Base-by-base conservation (phyloP, 2,329 filamentous ascomycete species). In the Fusarium multiceps region DNA sequence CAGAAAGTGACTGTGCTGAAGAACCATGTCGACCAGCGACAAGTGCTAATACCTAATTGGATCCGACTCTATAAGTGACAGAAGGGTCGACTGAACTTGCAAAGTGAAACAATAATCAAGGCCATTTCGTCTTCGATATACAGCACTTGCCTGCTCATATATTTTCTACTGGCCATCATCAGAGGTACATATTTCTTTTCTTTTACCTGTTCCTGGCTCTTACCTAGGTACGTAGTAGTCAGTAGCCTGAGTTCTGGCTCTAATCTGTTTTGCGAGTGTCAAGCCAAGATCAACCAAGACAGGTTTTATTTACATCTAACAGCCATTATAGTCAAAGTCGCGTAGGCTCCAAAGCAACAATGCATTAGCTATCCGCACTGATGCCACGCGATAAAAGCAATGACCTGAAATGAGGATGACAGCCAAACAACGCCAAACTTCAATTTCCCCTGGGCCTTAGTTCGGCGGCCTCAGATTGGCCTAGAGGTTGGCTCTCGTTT, bases 381-480 rank as follows among this genome's bases (percentile, higher is more conserved):
- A 37, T 37, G 34, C 34, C 34, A 37, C 34, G 34, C 34, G 34
- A n/a, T 37, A 11, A 37, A 37, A 37, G n/a, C 43, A 16, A 28
- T 46, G 20, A 27, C 16, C 13, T n/a, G 34, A 37, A 25, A 27
- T 47, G 21, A 30, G 18, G 18, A 48, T 30, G 8, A 20, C 27
- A 18, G 34, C 34, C 18, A 37, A 37, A 34, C 14, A 37, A 34
- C 14, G 14, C 16, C 32, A 23, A 20, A 21, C 43, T 25, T 37
- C 16, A 50, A 43, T 49, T 55, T 28, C 59, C 21, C 45, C 40
- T 51, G 40, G 30, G 27, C 25, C 23, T 43, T 59, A 48, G 60
- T 57, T 74, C 60, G 65, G 64, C 50, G 55, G 54, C 66, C 54
- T 60, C 53, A 57, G 59, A 56, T 41, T 73, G 63, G 72, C 40